Evolutionary conservation across 306 rosid genomes (phyloP).

Genomic region (Quercus mongolica): DNA sequence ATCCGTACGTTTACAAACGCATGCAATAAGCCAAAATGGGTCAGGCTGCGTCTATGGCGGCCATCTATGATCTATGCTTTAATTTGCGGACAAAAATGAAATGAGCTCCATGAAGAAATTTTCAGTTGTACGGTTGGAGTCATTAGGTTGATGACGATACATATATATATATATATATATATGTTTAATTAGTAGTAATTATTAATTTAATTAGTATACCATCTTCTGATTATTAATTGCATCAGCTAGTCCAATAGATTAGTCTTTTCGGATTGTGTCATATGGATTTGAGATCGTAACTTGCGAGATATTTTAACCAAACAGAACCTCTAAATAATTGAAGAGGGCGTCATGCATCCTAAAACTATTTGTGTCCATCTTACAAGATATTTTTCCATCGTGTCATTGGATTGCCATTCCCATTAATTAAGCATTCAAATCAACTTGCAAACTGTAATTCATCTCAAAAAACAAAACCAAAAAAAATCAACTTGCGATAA

Average conservation of each 20-base stretch:
- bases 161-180: no score
- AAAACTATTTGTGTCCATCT: background rate
- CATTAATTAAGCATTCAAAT: background rate
- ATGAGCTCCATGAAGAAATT: background rate
- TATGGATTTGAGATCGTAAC: no score
- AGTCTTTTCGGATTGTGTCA: no score
- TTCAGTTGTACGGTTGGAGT: background rate
- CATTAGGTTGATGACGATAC: no score
- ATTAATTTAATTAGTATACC: no score
- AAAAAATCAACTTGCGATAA: background rate
- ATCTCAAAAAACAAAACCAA: background rate
- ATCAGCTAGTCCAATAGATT: no score
- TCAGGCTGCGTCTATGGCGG: background rate
- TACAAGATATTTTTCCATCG: background rate
- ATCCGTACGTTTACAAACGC: constrained; percentile 23
- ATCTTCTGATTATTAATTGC: no score
- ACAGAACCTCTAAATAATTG: background rate
- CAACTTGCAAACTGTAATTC: background rate
- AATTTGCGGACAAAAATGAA: background rate
- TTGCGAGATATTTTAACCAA: no score
- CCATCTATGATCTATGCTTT: background rate
- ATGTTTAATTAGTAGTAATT: no score
- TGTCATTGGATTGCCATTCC: background rate
- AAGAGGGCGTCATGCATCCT: background rate
- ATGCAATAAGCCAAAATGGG: background rate